phyloP scores from a whole-genome alignment of 768 basidiomycete genomes.

The Hygrocybe punicea region DNA sequence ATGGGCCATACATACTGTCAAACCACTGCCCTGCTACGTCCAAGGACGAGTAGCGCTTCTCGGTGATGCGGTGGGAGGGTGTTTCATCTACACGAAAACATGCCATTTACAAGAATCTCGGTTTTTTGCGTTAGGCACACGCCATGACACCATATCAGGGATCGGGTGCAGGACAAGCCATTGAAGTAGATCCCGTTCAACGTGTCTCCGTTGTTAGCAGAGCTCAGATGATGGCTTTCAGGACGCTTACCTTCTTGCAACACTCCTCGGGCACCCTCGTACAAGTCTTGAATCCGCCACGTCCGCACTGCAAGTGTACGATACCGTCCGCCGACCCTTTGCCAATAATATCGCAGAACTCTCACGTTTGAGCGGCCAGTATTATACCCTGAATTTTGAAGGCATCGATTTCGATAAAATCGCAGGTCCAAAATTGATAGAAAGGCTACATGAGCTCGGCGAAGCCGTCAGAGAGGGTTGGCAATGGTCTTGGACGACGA shows the following conservation, averaged over 20 bases:
- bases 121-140: constrained; percentile 48
- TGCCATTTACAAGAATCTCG: constrained; percentile 28
- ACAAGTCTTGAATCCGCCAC: constrained; percentile 41
- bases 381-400: constrained; percentile 38
- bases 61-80: constrained; percentile 47
- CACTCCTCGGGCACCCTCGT: constrained; percentile 43
- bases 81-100: constrained; percentile 1
- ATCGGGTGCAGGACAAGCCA: constrained; percentile 56
- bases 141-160: constrained; percentile 56
- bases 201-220: constrained; percentile 35
- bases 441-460: constrained; percentile 40
- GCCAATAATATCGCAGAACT: constrained; percentile 37
- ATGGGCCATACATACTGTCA: constrained; percentile 64
- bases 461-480: constrained; percentile 47
- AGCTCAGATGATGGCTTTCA: constrained; percentile 34
- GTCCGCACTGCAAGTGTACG: constrained; percentile 45
- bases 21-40: constrained; percentile 49
- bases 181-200: constrained; percentile 41
- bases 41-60: constrained; percentile 48
- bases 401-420: constrained; percentile 28
- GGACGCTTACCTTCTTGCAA: constrained; percentile 49
- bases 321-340: constrained; percentile 48
- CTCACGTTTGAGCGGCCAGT: constrained; percentile 42
- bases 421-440: constrained; percentile 24
- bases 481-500: constrained; percentile 61